Evolutionary conservation across 345 rosid species (phyloP), one percentile per base, ranked within the genome.

Genomic region (Gossypium bickii): DNA sequence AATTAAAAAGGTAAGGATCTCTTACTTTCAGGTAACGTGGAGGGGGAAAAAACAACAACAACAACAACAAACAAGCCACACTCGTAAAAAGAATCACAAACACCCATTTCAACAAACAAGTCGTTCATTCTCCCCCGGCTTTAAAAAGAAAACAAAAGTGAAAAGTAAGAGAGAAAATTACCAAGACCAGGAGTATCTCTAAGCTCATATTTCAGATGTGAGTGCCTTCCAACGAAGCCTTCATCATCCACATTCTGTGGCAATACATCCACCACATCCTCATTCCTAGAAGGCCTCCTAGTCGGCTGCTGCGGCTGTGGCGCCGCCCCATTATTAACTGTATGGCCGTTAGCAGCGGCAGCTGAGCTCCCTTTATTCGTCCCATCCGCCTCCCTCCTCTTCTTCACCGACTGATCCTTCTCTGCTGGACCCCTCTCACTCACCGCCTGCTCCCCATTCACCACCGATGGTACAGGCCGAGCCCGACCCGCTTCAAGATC

Each of bases 101-200:
- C 9, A 64, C 24, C 3, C 25, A 63, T 63, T 62, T 17, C 49
- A 64, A 7, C 43, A 1, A 55, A 55, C 18, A 4, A 3, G 29
- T 62, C n/a, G 34, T 22, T 66, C 3, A 47, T 67, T 16, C 9
- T 45, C 17, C 44, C 16, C 38, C 27, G 29, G 22, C 17, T 41
- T 57, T 9, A 43, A 56, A 78, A 15, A 78, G 12, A 76, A 9
- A 3, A 74, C 25, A 20, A 24, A 56, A 56, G 22, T 18, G 58
- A 9, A 62, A 22, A n/a, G 7, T 18, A n/a, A 57, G 20, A 16
- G 44, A 27, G 38, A n/a, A 22, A 77, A 86, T 80, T 77, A 95
- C 99, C 97, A 49, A 95, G 97, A 24, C 99, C 99, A 77, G 99
- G 99, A 8, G 90, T 81, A 80, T 91, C 98, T 81, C 98, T 80